Base-by-base conservation (phyloP, 495 filamentous ascomycete species). In the Aspergillus campestris region DNA sequence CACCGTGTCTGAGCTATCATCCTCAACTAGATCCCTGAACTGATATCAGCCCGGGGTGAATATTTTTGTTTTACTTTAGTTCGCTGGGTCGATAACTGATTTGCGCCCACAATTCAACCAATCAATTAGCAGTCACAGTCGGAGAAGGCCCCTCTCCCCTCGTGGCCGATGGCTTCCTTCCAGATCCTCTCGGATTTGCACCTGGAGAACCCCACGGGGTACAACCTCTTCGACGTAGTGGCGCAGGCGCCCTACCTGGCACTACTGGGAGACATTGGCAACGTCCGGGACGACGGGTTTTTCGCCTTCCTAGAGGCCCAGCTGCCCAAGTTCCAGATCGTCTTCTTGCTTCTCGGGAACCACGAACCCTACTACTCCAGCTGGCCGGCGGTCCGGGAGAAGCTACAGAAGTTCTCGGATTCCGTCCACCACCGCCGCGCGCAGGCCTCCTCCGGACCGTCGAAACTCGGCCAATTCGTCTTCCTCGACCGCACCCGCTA, bases 131-230 rank as follows among this genome's bases (percentile, higher is more conserved):
- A 24, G n/a, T n/a, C n/a, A n/a, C n/a, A n/a, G n/a, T n/a, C n/a
- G n/a, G n/a, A n/a, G n/a, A n/a, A n/a, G n/a, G n/a, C n/a, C n/a
- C 18, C 18, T 1, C 18, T 24, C 18, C 18, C 18, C 4, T 24
- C 18, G 18, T 24, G 18, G 18, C 18, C 18, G n/a, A 58, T 59
- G 56, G 49, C 45, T 33, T 31, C 32, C 34, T 45, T 82, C 40
- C 79, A 82, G 47, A 70, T 80, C 24, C 40, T 78, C 27, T 81
- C 77, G 0, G 78, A 82, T 55, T 65, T 82, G 3, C 78, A 81
- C 48, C 57, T 82, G 0, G 75, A 82, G 45, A 58, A 46, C 8
- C 61, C 65, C 0, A 46, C 57, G 18, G 53, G 61, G 14, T 81
- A 80, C 52, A 65, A 72, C 44, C 27, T 58, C 8, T 79, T 74